Evolutionary conservation across 2,329 filamentous ascomycete species (phyloP).

Genomic region (Albophoma yamanashiensis): DNA sequence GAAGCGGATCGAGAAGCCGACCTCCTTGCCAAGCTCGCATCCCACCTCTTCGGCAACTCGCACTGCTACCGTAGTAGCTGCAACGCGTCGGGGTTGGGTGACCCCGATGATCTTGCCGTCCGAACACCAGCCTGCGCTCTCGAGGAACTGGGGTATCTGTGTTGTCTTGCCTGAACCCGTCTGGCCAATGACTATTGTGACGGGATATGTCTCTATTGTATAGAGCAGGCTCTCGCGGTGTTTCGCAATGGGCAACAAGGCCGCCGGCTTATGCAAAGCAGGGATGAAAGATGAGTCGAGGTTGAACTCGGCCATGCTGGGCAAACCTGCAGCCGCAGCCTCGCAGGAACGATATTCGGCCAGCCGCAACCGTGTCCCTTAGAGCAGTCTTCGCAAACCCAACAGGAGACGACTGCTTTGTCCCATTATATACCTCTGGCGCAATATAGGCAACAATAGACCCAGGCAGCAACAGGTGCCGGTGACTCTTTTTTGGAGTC

Average conservation of each 20-base stretch:
- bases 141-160: conserved; percentile 85
- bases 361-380: not conserved
- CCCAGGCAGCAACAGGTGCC: not conserved
- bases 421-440: not conserved
- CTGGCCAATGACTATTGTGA: conserved; percentile 85
- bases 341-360: not conserved
- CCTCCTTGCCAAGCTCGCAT: conserved; percentile 78
- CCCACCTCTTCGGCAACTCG: conserved; percentile 84
- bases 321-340: not conserved
- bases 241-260: conserved; percentile 76
- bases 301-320: conserved; percentile 44
- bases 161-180: conserved; percentile 95
- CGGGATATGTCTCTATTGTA: conserved; percentile 69
- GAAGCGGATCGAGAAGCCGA: conserved; percentile 86
- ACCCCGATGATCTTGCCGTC: conserved; percentile 77
- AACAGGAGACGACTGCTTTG: not conserved
- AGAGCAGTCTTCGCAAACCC: not conserved
- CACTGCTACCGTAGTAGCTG: conserved; percentile 79
- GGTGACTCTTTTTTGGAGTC: too few relatives aligned
- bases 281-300: conserved; percentile 57
- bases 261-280: conserved; percentile 73
- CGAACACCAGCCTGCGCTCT: conserved; percentile 79
- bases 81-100: conserved; percentile 87
- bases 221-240: conserved; percentile 75
- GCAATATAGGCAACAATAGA: not conserved